phyloP scores from a whole-genome alignment of 2,329 filamentous ascomycete genomes.

The Cladophialophora bantiana region DNA sequence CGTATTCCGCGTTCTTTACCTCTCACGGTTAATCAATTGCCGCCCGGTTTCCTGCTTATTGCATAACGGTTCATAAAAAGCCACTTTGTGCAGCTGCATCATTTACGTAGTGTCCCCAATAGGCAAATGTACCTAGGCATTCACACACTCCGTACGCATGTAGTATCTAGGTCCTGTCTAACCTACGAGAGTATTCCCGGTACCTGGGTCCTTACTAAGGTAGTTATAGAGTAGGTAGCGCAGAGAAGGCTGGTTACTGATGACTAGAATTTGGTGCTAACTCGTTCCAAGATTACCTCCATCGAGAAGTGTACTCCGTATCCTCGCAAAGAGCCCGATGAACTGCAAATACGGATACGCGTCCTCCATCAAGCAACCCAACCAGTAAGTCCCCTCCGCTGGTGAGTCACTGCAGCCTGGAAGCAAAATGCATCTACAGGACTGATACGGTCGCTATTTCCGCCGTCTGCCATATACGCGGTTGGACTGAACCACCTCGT shows the following conservation, averaged over 20 bases:
- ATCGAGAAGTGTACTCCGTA: neutral
- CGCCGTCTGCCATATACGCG: neutral
- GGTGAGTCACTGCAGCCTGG: neutral
- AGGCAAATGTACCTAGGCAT: neutral
- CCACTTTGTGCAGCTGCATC: neutral
- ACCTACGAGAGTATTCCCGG: neutral
- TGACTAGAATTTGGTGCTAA: no score
- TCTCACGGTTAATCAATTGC: neutral
- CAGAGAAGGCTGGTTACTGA: no score
- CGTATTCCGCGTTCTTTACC: constrained; percentile 11
- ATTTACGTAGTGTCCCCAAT: constrained; percentile 1
- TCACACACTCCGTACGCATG: no score
- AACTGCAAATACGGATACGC: neutral
- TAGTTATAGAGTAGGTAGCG: no score
- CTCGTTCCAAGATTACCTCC: no score
- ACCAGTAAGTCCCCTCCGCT: neutral
- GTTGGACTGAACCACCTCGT: neutral
- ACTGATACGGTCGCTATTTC: neutral
- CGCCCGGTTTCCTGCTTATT: neutral
- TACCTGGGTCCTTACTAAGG: no score
- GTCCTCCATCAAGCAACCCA: neutral
- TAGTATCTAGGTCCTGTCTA: neutral
- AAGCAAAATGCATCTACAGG: neutral
- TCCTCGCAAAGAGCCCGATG: neutral
- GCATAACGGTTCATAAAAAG: constrained; percentile 9